A percentile compares a stretch with the other conserved stretches of the same genome.
Conservation (phyloP, 257 asterid genomes). For the Apocynum venetum region DNA sequence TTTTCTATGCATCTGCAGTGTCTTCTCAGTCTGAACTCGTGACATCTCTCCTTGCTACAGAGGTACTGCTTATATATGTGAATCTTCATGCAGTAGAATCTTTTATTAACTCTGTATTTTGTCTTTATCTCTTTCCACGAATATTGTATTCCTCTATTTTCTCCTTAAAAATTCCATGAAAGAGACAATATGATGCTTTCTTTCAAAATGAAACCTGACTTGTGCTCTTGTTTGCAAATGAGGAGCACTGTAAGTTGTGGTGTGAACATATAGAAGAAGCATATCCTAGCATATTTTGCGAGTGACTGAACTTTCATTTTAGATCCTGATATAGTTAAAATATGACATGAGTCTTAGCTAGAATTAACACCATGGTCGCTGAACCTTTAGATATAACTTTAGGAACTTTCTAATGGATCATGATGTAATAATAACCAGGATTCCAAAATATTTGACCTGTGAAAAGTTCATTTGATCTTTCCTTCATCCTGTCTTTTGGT, state of each 20-base stretch:
- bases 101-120: not conserved
- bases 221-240: not conserved
- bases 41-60: conserved; percentile 80
- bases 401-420: not conserved
- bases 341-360: not conserved
- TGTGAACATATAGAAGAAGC: not conserved
- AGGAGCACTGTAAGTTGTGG: not conserved
- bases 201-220: not conserved
- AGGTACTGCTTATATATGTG: conserved; percentile 39
- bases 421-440: not conserved
- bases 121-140: not conserved
- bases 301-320: not conserved
- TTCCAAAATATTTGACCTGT: not conserved
- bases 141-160: not conserved
- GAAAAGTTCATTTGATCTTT: not conserved
- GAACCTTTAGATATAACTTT: not conserved
- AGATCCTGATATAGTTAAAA: not conserved
- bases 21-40: conserved; percentile 81
- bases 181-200: not conserved
- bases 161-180: not conserved
- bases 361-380: not conserved
- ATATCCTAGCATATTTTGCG: not conserved
- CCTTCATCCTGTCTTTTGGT: not conserved
- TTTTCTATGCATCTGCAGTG: conserved; percentile 38
- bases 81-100: not conserved